These are phyloP conservation scores for Telopea speciosissima DNA, from an alignment of 177 flowering plant species.

Conservation along the genomic window DNA sequence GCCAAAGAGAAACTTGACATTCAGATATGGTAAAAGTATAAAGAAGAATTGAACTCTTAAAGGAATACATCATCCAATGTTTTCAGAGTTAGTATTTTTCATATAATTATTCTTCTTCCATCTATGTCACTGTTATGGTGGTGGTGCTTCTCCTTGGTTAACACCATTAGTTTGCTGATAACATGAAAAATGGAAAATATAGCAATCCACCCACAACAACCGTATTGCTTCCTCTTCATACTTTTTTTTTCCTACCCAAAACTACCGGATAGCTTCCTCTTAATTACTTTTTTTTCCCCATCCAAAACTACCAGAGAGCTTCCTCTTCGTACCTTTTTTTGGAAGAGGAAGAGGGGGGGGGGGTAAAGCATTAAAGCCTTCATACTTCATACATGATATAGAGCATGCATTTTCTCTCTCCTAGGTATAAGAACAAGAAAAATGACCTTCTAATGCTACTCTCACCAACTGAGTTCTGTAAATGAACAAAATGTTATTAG, in stretches of 20 bases:
- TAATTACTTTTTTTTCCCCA: too few relatives aligned
- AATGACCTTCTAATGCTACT: neutral
- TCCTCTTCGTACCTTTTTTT: too few relatives aligned
- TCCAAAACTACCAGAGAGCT: too few relatives aligned
- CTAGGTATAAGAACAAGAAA: neutral
- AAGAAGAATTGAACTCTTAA: neutral
- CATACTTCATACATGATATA: too few relatives aligned
- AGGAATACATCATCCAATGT: neutral
- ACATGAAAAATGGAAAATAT: neutral
- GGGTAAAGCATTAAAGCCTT: too few relatives aligned
- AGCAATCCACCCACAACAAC: neutral
- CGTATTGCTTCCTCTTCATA: neutral
- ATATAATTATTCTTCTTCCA: neutral
- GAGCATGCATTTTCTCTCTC: neutral
- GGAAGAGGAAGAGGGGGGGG: too few relatives aligned
- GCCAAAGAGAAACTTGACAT: conserved; percentile 8
- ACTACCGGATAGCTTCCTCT: too few relatives aligned
- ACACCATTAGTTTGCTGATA: neutral
- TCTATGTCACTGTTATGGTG: neutral
- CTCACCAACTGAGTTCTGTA: neutral
- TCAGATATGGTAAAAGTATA: conserved; percentile 4
- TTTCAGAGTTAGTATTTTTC: neutral
- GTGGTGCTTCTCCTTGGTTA: neutral
- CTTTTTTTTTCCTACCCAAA: too few relatives aligned
- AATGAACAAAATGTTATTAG: neutral